Conservation (phyloP, 179 eudicot genomes). For the Beta lomatogona region DNA sequence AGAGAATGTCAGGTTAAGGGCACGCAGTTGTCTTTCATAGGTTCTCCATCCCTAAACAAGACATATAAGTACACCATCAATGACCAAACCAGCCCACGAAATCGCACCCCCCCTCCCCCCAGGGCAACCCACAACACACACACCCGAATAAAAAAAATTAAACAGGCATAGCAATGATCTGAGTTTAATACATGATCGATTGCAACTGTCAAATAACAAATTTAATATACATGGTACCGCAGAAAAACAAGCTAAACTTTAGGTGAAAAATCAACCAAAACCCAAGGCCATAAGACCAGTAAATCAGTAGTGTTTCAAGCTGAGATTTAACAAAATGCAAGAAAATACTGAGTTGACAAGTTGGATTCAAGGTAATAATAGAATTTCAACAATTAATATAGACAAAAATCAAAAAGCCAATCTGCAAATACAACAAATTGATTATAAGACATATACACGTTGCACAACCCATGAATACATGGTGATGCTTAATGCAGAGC, state of each 20-base stretch:
- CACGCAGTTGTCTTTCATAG: too few species aligned
- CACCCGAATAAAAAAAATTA: not conserved
- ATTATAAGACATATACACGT: not conserved
- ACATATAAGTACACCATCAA: too few species aligned
- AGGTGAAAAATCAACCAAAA: not conserved
- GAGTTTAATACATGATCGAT: not conserved
- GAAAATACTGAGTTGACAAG: not conserved
- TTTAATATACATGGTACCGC: not conserved
- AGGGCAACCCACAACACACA: too few species aligned
- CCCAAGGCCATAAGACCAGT: not conserved
- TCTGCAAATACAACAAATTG: conserved; percentile 3
- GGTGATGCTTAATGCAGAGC: not conserved
- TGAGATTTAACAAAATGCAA: not conserved
- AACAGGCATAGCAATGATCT: not conserved
- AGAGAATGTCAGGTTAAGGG: too few species aligned
- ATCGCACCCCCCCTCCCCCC: too few species aligned
- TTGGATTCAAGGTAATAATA: not conserved
- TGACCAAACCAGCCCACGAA: too few species aligned
- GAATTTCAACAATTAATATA: not conserved
- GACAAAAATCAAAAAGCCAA: conserved; percentile 10
- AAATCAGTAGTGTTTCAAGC: not conserved
- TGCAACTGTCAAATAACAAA: not conserved
- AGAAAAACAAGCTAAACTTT: too few species aligned
- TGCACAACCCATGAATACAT: not conserved
- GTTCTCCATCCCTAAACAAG: too few species aligned